These are phyloP conservation scores for Mrakiaceae sp. DNA, from an alignment of 1,284 basidiomycete genomes.

Conservation along the genomic window DNA sequence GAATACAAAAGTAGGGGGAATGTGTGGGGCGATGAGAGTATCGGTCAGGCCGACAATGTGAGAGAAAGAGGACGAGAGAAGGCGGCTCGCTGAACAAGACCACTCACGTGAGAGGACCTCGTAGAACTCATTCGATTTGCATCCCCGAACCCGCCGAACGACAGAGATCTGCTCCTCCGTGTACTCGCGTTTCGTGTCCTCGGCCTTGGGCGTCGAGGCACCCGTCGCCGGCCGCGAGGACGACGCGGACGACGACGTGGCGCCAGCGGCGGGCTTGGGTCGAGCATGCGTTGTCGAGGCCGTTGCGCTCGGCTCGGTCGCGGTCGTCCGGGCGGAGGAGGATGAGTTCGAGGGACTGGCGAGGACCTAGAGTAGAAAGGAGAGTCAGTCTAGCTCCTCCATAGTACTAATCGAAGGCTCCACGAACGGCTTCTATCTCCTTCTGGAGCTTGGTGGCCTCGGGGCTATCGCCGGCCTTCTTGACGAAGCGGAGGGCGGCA, in stretches of 20 bases:
- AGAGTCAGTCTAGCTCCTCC: slow-evolving; percentile 28
- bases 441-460: slow-evolving; percentile 61
- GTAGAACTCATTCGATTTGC: slow-evolving; percentile 86
- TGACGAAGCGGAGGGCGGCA: slow-evolving; percentile 77
- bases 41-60: not conserved
- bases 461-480: slow-evolving; percentile 77
- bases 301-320: slow-evolving; percentile 32
- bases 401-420: slow-evolving; percentile 36
- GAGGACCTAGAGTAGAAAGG: not conserved
- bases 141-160: slow-evolving; percentile 75
- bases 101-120: slow-evolving; percentile 58
- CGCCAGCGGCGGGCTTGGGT: slow-evolving; percentile 9
- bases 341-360: not conserved
- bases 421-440: slow-evolving; percentile 46
- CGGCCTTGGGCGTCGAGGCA: not conserved
- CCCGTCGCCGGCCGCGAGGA: not conserved
- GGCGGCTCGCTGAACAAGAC: too few relatives aligned
- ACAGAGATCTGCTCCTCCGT: slow-evolving; percentile 73
- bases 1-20: not conserved
- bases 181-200: slow-evolving; percentile 58
- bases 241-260: slow-evolving; percentile 10
- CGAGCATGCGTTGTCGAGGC: slow-evolving; percentile 27
- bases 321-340: slow-evolving; percentile 27
- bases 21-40: not conserved
- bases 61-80: not conserved